Evolutionary conservation across 192 early-diverging fungal genomes (phyloP).

Genomic region (Linnemannia schmuckeri): DNA sequence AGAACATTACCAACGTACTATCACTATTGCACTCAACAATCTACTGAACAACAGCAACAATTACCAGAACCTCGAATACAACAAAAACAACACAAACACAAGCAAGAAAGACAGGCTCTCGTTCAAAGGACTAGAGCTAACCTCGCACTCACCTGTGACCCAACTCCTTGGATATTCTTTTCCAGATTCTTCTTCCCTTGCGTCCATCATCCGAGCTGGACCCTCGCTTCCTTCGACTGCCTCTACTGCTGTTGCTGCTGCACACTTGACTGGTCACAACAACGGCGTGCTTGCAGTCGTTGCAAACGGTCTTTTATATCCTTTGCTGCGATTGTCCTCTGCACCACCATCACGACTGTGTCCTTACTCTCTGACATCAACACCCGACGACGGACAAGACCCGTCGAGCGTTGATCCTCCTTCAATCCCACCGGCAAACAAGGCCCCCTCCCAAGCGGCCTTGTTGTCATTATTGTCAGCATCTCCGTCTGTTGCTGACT

Average conservation of each 20-base stretch:
- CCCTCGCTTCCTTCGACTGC: not conserved
- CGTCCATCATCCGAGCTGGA: not conserved
- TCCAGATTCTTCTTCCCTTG: not conserved
- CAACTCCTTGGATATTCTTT: not conserved
- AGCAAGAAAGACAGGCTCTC: not conserved
- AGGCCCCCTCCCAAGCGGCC: conserved; percentile 28
- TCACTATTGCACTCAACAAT: not conserved
- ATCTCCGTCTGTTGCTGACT: not conserved
- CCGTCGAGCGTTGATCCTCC: conserved; percentile 14
- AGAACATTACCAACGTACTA: not conserved
- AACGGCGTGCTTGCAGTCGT: conserved; percentile 17
- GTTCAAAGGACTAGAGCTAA: not conserved
- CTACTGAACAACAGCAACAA: not conserved
- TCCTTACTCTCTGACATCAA: not conserved
- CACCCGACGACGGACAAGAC: not conserved
- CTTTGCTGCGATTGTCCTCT: conserved; percentile 35
- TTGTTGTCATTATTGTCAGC: conserved; percentile 12
- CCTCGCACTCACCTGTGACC: not conserved
- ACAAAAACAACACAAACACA: not conserved
- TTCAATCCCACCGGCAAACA: not conserved
- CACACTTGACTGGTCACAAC: conserved; percentile 10
- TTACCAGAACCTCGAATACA: not conserved
- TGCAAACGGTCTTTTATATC: conserved; percentile 23
- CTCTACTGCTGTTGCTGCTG: not conserved
- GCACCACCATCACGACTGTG: not conserved